phyloP scores from a whole-genome alignment of 257 asterid genomes.

The Leptodermis oblonga region DNA sequence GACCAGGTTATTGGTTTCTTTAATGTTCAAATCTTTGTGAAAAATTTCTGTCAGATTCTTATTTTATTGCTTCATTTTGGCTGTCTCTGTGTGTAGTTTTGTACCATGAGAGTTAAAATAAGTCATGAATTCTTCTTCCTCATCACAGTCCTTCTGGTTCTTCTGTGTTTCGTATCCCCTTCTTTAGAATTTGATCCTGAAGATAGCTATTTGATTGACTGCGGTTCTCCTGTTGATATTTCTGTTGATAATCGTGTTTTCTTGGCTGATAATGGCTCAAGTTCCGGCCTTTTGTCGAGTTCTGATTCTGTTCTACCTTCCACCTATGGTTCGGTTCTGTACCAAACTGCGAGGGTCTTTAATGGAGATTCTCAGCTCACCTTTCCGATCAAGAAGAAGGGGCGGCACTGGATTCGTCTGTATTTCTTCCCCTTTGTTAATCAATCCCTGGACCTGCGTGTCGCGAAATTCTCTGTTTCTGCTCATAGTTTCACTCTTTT shows the following conservation, averaged over 20 bases:
- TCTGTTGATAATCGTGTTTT: constrained; percentile 31
- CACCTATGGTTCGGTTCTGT: constrained; percentile 21
- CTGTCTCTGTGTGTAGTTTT: neutral
- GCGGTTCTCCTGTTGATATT: constrained; percentile 31
- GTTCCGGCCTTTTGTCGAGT: constrained; percentile 15
- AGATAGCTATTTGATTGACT: constrained; percentile 37
- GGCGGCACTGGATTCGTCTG: constrained; percentile 35
- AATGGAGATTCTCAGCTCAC: constrained; percentile 22
- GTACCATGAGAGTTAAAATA: constrained; percentile 2
- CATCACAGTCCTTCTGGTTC: constrained; percentile 1
- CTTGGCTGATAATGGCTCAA: constrained; percentile 26
- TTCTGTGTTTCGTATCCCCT: constrained; percentile 15
- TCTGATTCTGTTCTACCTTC: constrained; percentile 22
- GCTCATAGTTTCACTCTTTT: constrained; percentile 31
- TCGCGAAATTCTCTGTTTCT: constrained; percentile 34
- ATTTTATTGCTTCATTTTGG: neutral
- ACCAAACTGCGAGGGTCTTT: constrained; percentile 35
- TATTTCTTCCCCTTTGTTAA: constrained; percentile 31
- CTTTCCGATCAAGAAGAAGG: constrained; percentile 32
- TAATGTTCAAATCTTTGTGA: constrained; percentile 8
- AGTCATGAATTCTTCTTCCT: constrained; percentile 3
- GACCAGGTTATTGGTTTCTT: constrained; percentile 3
- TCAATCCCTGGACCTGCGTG: constrained; percentile 18
- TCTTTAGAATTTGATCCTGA: constrained; percentile 31
- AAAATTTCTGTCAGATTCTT: neutral